These are phyloP conservation scores for Ceratocystis albifundus DNA, from an alignment of 2,329 filamentous ascomycete genomes.

Conservation along the genomic window DNA sequence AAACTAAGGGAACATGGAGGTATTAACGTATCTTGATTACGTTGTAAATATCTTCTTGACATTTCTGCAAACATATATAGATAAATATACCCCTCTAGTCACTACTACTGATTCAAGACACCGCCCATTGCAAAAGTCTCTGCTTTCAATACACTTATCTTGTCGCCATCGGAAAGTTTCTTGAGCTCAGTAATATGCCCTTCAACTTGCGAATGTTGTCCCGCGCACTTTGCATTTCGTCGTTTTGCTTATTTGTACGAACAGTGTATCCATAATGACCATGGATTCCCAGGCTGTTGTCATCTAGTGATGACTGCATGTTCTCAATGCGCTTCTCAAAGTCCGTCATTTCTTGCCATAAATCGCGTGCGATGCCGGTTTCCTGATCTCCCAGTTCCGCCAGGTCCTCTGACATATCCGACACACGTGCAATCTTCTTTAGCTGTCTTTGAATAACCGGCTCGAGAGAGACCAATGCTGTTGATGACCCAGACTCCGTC, in stretches of 20 bases:
- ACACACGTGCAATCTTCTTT: slow-evolving; percentile 31
- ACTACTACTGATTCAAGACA: neutral
- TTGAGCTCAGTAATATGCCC: slow-evolving; percentile 61
- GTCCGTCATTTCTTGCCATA: slow-evolving; percentile 22
- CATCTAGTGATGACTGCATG: slow-evolving; percentile 6
- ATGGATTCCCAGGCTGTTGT: slow-evolving; percentile 13
- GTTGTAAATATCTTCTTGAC: neutral
- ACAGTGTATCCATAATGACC: slow-evolving; percentile 17
- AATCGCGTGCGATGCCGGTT: slow-evolving; percentile 16
- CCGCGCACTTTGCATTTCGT: slow-evolving; percentile 62
- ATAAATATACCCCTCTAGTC: neutral
- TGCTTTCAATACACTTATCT: neutral
- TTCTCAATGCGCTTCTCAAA: slow-evolving; percentile 18
- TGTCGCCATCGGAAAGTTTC: slow-evolving; percentile 49
- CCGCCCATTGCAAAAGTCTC: neutral
- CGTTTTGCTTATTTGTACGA: slow-evolving; percentile 32
- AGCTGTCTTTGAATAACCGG: slow-evolving; percentile 33
- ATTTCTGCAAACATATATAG: neutral
- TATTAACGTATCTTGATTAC: neutral
- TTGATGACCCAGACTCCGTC: neutral
- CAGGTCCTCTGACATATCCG: slow-evolving; percentile 35
- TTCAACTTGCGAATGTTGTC: slow-evolving; percentile 69
- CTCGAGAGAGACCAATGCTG: slow-evolving; percentile 24
- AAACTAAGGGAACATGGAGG: neutral
- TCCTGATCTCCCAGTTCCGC: slow-evolving; percentile 34